Base-by-base conservation (phyloP, 129 eudicot genomes). In the carrot (Daucus carota) region DNA sequence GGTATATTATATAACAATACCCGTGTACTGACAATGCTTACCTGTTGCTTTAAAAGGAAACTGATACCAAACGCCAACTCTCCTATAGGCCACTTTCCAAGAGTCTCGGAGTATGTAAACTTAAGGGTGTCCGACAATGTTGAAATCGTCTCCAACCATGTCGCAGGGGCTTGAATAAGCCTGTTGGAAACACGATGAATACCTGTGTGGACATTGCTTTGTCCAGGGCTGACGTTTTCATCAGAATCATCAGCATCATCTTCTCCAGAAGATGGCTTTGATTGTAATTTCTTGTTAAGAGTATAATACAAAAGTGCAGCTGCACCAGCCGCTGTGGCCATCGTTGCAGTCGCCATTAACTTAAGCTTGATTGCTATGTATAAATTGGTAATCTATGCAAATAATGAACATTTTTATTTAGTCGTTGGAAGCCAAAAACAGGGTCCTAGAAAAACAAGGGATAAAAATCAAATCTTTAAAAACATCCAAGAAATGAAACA, bases 291-390 rank as follows among this genome's bases (percentile, higher is more conserved):
- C 80, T 82, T 87, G 75, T 94, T 91, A 75, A 94, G 79, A 5
- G 97, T 91, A 79, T 87, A 94, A 75, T 94, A 94, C 82, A 94
- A 85, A 34, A 94, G 87, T 33, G 97, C 98, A 83, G 98, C 98
- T 42, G 98, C 98, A 83, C 98, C 98, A 12, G 98, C 97, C 66
- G 98, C 98, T 6, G 97, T 87, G 31, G 98, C 98, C 97, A 94
- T 94, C 6, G 97, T 90, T 81, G 96, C 97, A 3, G 98, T 91
- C 8, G 98, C 98, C 98, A 94, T 91, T 62, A 87, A 42, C 17
- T 69, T 75, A 34, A 40, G 43, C 8, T 40, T 4, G 43, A 3
- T 40, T 2, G 8, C 43, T 40, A 40, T 40, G 43, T 40, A 40
- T 40, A 40, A 1, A 36, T 36, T 2, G 40, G 40, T 36, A 36